phyloP scores from a whole-genome alignment of 2,329 filamentous ascomycete genomes.

The Ceratocystis huliohia region DNA sequence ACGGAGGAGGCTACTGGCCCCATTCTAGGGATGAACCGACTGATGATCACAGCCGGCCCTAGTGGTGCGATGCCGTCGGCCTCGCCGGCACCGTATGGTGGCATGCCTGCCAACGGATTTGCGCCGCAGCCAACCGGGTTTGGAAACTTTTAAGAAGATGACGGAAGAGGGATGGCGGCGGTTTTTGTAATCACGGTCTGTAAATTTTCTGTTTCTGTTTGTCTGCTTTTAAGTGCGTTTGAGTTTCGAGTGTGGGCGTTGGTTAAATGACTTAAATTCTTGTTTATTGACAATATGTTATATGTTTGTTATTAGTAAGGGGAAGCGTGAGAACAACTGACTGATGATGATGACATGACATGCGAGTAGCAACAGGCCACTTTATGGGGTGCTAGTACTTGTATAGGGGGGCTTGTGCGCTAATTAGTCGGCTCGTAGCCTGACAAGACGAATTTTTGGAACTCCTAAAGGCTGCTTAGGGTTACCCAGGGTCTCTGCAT shows the following conservation, averaged over 20 bases:
- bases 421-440: neutral
- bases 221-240: neutral
- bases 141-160: constrained; percentile 36
- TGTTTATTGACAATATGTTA: neutral
- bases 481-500: neutral
- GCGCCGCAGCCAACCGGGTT: constrained; percentile 78
- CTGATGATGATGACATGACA: neutral
- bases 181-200: constrained; percentile 11
- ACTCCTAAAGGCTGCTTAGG: neutral
- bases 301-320: neutral
- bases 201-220: constrained; percentile 16
- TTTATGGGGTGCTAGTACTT: neutral
- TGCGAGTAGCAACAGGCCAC: neutral
- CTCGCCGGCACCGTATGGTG: constrained; percentile 53
- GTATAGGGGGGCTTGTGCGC: neutral
- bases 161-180: constrained; percentile 8
- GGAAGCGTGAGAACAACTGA: neutral
- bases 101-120: constrained; percentile 68
- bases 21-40: constrained; percentile 73
- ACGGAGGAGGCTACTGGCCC: constrained; percentile 89
- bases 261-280: neutral
- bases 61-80: constrained; percentile 32
- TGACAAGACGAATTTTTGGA: neutral
- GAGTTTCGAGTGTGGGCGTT: constrained; percentile 3
- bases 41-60: constrained; percentile 94